A percentile compares a stretch with the other conserved stretches of the same genome.
These are phyloP conservation scores for Gossypium ekmanianum DNA, from an alignment of 345 rosid species.

Conservation along the genomic window DNA sequence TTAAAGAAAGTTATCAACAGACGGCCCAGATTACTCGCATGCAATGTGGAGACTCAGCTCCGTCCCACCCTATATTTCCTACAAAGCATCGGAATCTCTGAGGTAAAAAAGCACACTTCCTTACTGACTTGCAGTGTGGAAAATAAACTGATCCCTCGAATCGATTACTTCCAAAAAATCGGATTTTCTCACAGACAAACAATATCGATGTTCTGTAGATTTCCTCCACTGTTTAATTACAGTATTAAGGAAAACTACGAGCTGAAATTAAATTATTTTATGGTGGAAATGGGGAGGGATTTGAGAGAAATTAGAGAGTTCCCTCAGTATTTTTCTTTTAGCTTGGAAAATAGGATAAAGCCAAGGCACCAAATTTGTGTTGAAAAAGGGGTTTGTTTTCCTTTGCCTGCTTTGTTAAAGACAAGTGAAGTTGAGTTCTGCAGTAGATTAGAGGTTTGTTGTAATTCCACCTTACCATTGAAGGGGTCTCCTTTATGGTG, in stretches of 20 bases:
- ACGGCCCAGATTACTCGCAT: neutral
- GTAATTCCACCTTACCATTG: neutral
- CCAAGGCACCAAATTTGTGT: conserved; percentile 3
- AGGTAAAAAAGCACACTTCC: neutral
- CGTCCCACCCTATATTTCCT: conserved; percentile 3
- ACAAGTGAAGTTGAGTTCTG: neutral
- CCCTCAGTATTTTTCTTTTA: conserved; percentile 2
- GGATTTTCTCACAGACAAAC: neutral
- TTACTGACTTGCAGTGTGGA: conserved; percentile 6
- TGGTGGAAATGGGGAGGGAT: conserved; percentile 4
- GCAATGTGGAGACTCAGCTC: neutral
- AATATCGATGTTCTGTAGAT: neutral
- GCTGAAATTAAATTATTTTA: neutral
- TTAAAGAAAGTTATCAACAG: neutral
- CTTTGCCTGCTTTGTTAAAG: conserved; percentile 3
- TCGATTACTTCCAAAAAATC: neutral
- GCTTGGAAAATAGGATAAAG: conserved; percentile 4
- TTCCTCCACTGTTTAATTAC: neutral
- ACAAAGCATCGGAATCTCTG: neutral
- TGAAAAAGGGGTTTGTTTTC: conserved; percentile 4
- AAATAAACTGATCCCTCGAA: neutral
- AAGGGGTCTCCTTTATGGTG: conserved; percentile 3
- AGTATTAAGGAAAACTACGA: neutral
- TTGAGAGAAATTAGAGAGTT: conserved; percentile 1
- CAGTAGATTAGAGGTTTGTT: neutral